Evolutionary conservation across 2,329 filamentous ascomycete species (phyloP), one percentile per base, ranked within the genome.

Genomic region (Xylariomycetidae sp.): DNA sequence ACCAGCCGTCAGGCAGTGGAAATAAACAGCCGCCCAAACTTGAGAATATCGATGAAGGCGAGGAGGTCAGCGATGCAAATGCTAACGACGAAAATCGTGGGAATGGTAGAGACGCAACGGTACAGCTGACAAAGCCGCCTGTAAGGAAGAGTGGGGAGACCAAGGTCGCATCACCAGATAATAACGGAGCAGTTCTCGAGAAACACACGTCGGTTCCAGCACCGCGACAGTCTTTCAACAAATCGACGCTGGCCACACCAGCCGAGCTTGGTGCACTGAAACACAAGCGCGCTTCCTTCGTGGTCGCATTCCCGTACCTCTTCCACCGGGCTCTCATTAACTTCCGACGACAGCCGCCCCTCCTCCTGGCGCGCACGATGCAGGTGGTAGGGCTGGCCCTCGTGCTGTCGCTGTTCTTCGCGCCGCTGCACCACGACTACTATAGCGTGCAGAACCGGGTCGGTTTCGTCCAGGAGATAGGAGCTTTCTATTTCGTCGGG

Each of bases 401-500:
- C 25, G 70, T 85, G 22, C 64, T 85, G 9, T 64, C 79, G 0
- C 62, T 85, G 10, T 85, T 85, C 66, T 88, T 87, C 51, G 74
- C 84, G 1, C 85, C 85, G 0, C 56, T 88, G 3, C 72, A 78
- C 44, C 70, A 78, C 49, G 72, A 87, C 54, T 87, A 83, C 61
- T 75, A 70, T 33, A 76, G 76, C 2, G 71, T 89, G 0, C 85
- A 88, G 54, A 85, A 80, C 31, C 74, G 84, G 2, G 72, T 88
- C 46, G 85, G 85, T 0, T 83, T 87, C 45, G 64, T 88, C 1
- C 80, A 88, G 43, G 76, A 88, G 51, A 70, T 88, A 18, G 74
- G 78, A 1, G 79, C 82, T 0, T 74, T 85, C 22, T 84, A 85
- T 57, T 85, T 85, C 46, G 75, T 85, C 2, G 84, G 84, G 17